These are phyloP conservation scores for Acacia melanoxylon DNA, from an alignment of 306 rosid species.

Conservation along the genomic window DNA sequence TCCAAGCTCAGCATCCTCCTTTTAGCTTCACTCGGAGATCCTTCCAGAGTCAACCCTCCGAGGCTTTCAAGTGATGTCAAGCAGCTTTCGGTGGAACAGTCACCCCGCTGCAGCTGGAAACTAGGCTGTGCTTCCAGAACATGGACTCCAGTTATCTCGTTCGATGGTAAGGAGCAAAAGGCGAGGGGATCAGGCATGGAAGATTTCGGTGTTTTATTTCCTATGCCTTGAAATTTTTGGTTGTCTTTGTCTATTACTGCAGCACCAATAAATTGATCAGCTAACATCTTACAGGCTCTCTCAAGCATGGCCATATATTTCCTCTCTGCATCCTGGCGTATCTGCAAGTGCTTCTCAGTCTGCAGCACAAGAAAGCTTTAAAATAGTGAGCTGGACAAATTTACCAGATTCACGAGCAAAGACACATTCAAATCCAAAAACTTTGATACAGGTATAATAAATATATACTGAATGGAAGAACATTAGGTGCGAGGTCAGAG, in stretches of 20 bases:
- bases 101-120: not conserved
- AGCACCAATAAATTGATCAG: slow-evolving; percentile 5
- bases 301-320: slow-evolving; percentile 15
- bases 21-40: not conserved
- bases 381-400: not conserved
- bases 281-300: slow-evolving; percentile 10
- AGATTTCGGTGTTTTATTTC: not conserved
- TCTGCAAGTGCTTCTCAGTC: slow-evolving; percentile 9
- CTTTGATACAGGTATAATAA: not conserved
- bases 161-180: not conserved
- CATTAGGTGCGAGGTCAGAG: not conserved
- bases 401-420: not conserved
- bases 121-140: not conserved
- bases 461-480: not conserved
- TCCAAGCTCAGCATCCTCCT: not conserved
- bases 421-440: not conserved
- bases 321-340: slow-evolving; percentile 8
- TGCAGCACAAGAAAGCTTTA: not conserved
- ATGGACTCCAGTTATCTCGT: not conserved
- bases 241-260: not conserved
- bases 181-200: not conserved
- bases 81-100: slow-evolving; percentile 1
- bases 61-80: slow-evolving; percentile 5
- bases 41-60: slow-evolving; percentile 6
- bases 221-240: slow-evolving; percentile 4